These are phyloP conservation scores for Globisporangium abappressorium DNA, from an alignment of 352 stramenopile species.

Conservation along the genomic window DNA sequence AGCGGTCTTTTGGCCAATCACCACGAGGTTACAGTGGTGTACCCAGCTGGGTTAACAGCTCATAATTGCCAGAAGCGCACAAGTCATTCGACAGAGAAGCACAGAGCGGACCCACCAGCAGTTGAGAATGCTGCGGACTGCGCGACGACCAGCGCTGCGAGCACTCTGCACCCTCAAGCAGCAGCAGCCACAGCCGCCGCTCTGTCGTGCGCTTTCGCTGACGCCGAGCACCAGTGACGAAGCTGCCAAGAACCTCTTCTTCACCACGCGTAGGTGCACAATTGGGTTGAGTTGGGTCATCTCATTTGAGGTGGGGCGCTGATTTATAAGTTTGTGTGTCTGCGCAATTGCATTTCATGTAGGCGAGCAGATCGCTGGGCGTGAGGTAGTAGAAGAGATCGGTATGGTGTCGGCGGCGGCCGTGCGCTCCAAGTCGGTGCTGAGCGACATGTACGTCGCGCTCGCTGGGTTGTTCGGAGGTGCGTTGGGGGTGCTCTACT, in stretches of 20 bases:
- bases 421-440: slow-evolving; percentile 78
- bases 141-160: slow-evolving; percentile 7
- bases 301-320: slow-evolving; percentile 3
- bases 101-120: background rate
- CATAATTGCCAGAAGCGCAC: background rate
- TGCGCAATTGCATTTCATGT: background rate
- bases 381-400: slow-evolving; percentile 71
- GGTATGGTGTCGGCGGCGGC: slow-evolving; percentile 71
- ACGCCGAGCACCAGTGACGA: slow-evolving; percentile 1
- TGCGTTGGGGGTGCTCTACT: slow-evolving; percentile 10
- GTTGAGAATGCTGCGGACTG: slow-evolving; percentile 10
- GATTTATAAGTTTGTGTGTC: background rate
- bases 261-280: slow-evolving; percentile 58
- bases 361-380: slow-evolving; percentile 66
- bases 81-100: background rate
- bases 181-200: background rate
- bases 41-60: background rate
- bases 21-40: no score
- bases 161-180: background rate
- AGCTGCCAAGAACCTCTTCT: slow-evolving; percentile 40
- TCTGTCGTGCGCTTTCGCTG: background rate
- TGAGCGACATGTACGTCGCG: slow-evolving; percentile 82
- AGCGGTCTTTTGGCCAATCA: no score
- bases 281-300: background rate
- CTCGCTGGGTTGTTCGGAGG: slow-evolving; percentile 64